phyloP scores from a whole-genome alignment of 306 rosid species.

The Carpinus fangiana region DNA sequence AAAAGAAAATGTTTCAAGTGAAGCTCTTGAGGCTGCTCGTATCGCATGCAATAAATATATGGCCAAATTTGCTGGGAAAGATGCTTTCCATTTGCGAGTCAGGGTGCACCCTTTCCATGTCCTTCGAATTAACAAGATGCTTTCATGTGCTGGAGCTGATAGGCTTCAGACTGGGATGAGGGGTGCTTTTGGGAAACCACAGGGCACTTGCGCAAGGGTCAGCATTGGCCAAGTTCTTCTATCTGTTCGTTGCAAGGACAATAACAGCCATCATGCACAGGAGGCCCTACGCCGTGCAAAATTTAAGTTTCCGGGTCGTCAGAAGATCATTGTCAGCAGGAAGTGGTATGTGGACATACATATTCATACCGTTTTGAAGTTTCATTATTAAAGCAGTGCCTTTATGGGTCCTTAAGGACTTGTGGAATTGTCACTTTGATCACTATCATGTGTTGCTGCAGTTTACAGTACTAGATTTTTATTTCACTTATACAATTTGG shows the following conservation, averaged over 20 bases:
- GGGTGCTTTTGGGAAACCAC: conserved; percentile 80
- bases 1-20: conserved; percentile 84
- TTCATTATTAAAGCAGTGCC: neutral
- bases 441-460: neutral
- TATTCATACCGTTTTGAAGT: neutral
- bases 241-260: conserved; percentile 82
- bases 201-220: conserved; percentile 74
- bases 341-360: conserved; percentile 53
- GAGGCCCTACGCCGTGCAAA: conserved; percentile 90
- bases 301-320: conserved; percentile 88
- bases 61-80: conserved; percentile 84
- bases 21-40: conserved; percentile 85
- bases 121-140: conserved; percentile 89
- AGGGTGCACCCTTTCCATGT: conserved; percentile 95
- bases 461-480: too few relatives aligned
- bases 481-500: neutral
- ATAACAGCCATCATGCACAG: conserved; percentile 71
- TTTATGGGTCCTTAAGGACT: too few relatives aligned
- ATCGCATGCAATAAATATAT: conserved; percentile 87
- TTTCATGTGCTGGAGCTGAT: conserved; percentile 55
- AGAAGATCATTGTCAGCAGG: conserved; percentile 80
- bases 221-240: conserved; percentile 84
- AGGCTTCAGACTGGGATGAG: conserved; percentile 98
- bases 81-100: conserved; percentile 81
- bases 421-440: neutral